A percentile compares a stretch with the other conserved stretches of the same genome.
phyloP scores from a whole-genome alignment of 495 filamentous ascomycete genomes.

The Amniculicola lignicola region DNA sequence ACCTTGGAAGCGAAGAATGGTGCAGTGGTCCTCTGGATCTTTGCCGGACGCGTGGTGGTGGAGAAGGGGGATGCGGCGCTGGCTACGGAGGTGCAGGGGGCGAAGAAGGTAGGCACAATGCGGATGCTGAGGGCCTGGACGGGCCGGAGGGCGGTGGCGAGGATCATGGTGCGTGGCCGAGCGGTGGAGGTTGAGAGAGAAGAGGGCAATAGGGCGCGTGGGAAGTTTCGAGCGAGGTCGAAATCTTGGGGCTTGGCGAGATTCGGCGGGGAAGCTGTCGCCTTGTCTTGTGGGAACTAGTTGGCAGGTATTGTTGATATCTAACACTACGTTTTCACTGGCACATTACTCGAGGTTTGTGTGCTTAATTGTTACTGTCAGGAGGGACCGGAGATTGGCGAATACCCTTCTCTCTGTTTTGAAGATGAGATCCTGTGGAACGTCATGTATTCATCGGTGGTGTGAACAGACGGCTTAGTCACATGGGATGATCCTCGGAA shows the following conservation, averaged over 20 bases:
- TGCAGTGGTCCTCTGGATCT: constrained; percentile 9
- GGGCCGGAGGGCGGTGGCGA: constrained; percentile 21
- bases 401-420: too few species aligned
- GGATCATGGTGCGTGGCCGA: constrained; percentile 16
- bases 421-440: too few species aligned
- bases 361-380: too few species aligned
- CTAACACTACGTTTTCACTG: too few species aligned
- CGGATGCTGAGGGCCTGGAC: constrained; percentile 15
- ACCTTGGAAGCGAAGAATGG: background rate
- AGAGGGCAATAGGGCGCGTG: background rate
- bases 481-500: too few species aligned
- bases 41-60: constrained; percentile 23
- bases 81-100: constrained; percentile 14
- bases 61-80: constrained; percentile 22
- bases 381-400: too few species aligned
- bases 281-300: too few species aligned
- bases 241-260: constrained; percentile 13
- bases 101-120: constrained; percentile 17
- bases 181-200: constrained; percentile 17
- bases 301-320: too few species aligned
- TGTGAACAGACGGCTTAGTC: too few species aligned
- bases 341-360: too few species aligned
- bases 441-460: too few species aligned
- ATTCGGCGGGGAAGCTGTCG: background rate
- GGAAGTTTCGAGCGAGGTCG: constrained; percentile 17